Conservation (phyloP, 2,329 filamentous ascomycete species). For the Aspergillus brunneoviolaceus region DNA sequence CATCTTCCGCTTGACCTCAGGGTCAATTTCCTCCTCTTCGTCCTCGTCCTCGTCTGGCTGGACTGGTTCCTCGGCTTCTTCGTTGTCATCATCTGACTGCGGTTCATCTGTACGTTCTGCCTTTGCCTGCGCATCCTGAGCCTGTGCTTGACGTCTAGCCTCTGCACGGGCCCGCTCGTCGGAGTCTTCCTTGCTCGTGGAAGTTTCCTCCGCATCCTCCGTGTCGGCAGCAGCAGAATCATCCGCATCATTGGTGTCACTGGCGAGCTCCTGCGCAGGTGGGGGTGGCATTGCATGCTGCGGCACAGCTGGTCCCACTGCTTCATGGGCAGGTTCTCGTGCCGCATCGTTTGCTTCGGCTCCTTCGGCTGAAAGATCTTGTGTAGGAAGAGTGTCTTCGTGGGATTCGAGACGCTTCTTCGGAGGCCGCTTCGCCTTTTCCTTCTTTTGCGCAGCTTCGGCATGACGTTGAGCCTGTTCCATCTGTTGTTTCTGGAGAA, state of each 20-base stretch:
- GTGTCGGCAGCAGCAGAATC: constrained; percentile 64
- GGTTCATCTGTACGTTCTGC: constrained; percentile 10
- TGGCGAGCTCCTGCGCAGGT: constrained; percentile 54
- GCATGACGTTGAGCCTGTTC: constrained; percentile 83
- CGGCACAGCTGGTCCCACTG: constrained; percentile 31
- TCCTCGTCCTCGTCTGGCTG: constrained; percentile 66
- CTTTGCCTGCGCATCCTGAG: constrained; percentile 5
- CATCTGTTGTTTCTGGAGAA: constrained; percentile 89
- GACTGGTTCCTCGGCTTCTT: constrained; percentile 44
- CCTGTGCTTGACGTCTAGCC: constrained; percentile 13
- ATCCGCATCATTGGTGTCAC: constrained; percentile 65
- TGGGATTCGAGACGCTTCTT: constrained; percentile 62
- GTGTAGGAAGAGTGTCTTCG: constrained; percentile 24
- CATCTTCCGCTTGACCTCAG: constrained; percentile 79
- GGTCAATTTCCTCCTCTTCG: constrained; percentile 73
- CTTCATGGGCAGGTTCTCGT: constrained; percentile 39
- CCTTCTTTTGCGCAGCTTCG: constrained; percentile 75
- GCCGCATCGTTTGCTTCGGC: constrained; percentile 34
- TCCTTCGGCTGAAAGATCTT: constrained; percentile 30
- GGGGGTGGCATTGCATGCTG: constrained; percentile 36
- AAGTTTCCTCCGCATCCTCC: constrained; percentile 61
- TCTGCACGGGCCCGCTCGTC: constrained; percentile 53
- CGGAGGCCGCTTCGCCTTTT: constrained; percentile 76
- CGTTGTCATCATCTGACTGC: constrained; percentile 39
- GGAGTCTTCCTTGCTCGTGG: constrained; percentile 72